A percentile compares a stretch with the other conserved stretches of the same genome.
Evolutionary conservation across 352 stramenopile species (phyloP).

Genomic region (Globisporangium canariense): DNA sequence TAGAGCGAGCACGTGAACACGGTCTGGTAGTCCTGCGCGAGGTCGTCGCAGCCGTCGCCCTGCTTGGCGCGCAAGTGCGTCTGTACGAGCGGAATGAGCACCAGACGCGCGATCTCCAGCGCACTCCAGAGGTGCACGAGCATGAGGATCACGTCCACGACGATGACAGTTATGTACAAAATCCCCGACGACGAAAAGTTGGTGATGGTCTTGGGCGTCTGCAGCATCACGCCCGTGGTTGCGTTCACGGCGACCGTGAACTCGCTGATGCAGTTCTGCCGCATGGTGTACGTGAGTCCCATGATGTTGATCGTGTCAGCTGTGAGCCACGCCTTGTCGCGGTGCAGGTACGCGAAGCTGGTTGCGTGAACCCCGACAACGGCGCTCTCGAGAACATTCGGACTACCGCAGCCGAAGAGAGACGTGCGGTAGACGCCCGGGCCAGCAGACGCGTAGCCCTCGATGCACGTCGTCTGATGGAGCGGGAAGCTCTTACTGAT

Average conservation of each 20-base stretch:
- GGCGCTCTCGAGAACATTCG: conserved; percentile 23
- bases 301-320: conserved; percentile 36
- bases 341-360: conserved; percentile 28
- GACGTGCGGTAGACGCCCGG: conserved; percentile 10
- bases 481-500: conserved; percentile 40
- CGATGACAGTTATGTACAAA: conserved; percentile 15
- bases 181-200: conserved; percentile 16
- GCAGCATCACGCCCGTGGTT: background rate
- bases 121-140: conserved; percentile 28
- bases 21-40: conserved; percentile 19
- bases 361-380: conserved; percentile 38
- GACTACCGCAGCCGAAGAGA: conserved; percentile 42
- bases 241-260: conserved; percentile 14
- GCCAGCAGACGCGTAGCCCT: conserved; percentile 28
- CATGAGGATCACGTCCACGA: conserved; percentile 28
- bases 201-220: conserved; percentile 12
- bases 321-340: conserved; percentile 42
- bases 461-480: conserved; percentile 32
- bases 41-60: conserved; percentile 22
- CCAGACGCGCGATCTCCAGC: conserved; percentile 24
- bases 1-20: conserved; percentile 38
- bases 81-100: conserved; percentile 19
- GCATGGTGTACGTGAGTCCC: conserved; percentile 37
- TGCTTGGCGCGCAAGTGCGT: conserved; percentile 12
- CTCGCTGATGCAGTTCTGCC: conserved; percentile 36